Conservation (phyloP, 2,329 filamentous ascomycete species). For the Cytospora piceae region DNA sequence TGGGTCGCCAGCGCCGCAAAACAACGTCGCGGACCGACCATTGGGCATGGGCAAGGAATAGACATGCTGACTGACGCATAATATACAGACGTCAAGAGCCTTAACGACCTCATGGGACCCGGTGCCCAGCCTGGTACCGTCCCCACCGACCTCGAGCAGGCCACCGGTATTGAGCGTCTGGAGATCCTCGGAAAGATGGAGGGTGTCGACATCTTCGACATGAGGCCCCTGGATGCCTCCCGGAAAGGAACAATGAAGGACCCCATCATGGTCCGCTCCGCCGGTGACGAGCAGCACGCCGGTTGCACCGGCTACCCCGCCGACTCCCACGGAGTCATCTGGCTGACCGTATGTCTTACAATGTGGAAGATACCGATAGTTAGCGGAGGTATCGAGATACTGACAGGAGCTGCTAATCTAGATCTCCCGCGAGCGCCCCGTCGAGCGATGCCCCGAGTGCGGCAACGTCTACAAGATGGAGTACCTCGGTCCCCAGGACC, state of each 20-base stretch:
- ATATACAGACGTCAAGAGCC: constrained; percentile 74
- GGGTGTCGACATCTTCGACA: constrained; percentile 96
- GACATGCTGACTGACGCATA: constrained; percentile 29
- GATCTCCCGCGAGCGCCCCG: constrained; percentile 85
- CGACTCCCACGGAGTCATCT: constrained; percentile 88
- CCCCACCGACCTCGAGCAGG: constrained; percentile 91
- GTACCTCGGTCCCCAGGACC: constrained; percentile 81
- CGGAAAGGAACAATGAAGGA: constrained; percentile 85
- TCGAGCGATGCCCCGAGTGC: constrained; percentile 96
- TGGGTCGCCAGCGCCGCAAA: neutral
- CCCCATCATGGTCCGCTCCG: constrained; percentile 88
- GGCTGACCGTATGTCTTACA: constrained; percentile 75
- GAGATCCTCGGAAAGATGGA: constrained; percentile 99
- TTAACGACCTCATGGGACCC: constrained; percentile 82
- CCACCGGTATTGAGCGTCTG: constrained; percentile 96
- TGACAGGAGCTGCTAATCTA: constrained; percentile 41
- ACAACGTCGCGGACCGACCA: neutral
- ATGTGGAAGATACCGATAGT: neutral
- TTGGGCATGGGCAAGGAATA: neutral
- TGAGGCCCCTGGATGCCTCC: constrained; percentile 92
- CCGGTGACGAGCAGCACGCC: constrained; percentile 93
- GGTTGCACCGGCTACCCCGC: constrained; percentile 94
- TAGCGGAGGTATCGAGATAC: neutral
- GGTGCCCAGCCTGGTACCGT: constrained; percentile 83
- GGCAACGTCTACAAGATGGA: constrained; percentile 98